Evolutionary conservation across 441 rosid species (phyloP).

Genomic region (Viola pubescens): DNA sequence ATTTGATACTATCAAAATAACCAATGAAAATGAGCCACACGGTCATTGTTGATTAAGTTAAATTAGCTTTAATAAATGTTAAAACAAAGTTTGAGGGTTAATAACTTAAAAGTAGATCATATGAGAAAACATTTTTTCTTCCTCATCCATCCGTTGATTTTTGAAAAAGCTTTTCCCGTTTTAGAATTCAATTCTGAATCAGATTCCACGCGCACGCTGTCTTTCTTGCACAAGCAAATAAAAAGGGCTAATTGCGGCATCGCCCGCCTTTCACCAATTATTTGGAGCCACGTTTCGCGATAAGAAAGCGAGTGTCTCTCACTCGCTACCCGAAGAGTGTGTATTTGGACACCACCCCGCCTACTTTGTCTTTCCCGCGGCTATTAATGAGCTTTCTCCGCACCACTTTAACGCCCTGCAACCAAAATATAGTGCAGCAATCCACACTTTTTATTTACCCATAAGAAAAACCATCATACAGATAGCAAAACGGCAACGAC

Average conservation of each 20-base stretch:
- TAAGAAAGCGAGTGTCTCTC: rapidly evolving
- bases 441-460: background rate
- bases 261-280: background rate
- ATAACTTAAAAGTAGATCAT: too few species aligned
- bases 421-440: background rate
- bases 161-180: slow-evolving; percentile 7
- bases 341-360: background rate
- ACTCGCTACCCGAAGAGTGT: background rate
- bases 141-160: too few species aligned
- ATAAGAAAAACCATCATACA: background rate
- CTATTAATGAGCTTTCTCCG: slow-evolving; percentile 44
- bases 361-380: slow-evolving; percentile 49
- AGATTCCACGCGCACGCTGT: background rate
- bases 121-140: too few species aligned
- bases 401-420: slow-evolving; percentile 28
- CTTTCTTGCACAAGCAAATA: too few species aligned
- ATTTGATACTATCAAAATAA: too few species aligned
- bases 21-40: too few species aligned
- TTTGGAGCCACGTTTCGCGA: background rate
- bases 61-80: too few species aligned
- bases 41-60: too few species aligned
- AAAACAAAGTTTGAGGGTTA: too few species aligned
- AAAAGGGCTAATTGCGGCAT: background rate
- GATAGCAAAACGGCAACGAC: background rate
- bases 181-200: slow-evolving; percentile 3